Evolutionary conservation across 2,329 filamentous ascomycete species (phyloP), one percentile per base, ranked within the genome.

Genomic region (Furcasterigmium furcatum): DNA sequence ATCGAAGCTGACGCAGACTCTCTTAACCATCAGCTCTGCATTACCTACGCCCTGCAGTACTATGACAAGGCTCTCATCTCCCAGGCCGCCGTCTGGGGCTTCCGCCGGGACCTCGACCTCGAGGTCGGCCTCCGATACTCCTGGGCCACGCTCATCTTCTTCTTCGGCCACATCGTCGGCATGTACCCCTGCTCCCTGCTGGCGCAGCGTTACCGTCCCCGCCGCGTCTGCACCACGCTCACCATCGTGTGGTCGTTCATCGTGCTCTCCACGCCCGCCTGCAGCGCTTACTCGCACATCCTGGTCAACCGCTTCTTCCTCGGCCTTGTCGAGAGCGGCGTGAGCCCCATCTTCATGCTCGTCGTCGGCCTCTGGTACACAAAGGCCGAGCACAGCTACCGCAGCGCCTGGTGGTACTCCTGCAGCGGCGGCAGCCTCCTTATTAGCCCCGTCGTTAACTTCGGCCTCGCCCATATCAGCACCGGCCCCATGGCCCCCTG

Each of bases 271-370:
- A 73, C 68, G 0, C 58, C 63, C 3, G 59, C 54, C 1, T 72
- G 68, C 48, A 57, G 53, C 5, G 62, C 61, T 19, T 72, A 65
- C 46, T 58, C 54, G 20, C 61, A 59, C 2, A 48, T 74, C 1
- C 67, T 64, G 22, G 70, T 63, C 0, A 72, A 79, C 52, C 60
- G 76, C 4, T 80, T 82, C 64, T 73, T 78, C 41, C 65, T 82
- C 2, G 80, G 80, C 0, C 66, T 80, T 6, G 57, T 82, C 1
- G 80, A 83, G 54, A 69, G 67, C 3, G 72, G 76, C 19, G 73
- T 83, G 29, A 77, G 73, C 1, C 80, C 79, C 0, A 74, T 74
- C 38, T 80, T 79, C 47, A 78, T 80, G 67, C 67, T 77, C 42
- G 76, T 79, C 36, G 67, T 77, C 2, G 57, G 58, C 7, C 56